Conservation (phyloP, 2,329 filamentous ascomycete genomes). For the Verticillium alfalfae region DNA sequence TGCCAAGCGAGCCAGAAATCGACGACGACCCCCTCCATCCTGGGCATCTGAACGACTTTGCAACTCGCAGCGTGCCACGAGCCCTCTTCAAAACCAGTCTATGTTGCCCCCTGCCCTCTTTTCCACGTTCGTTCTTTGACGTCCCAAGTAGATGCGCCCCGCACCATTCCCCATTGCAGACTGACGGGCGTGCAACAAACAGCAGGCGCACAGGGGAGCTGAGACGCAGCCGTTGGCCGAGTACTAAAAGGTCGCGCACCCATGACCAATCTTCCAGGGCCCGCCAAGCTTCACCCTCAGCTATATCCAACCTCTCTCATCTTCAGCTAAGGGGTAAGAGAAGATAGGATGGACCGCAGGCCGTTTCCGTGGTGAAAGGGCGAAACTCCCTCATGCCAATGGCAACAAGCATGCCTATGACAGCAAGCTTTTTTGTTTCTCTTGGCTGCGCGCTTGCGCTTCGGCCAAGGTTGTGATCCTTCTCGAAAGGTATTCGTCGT, state of each 20-base stretch:
- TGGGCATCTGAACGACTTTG: neutral
- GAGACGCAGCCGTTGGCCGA: neutral
- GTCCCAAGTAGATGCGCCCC: neutral
- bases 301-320: neutral
- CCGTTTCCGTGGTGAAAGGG: neutral
- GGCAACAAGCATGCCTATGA: neutral
- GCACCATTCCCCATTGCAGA: neutral
- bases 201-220: neutral
- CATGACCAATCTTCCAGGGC: neutral
- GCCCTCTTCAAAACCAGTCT: neutral
- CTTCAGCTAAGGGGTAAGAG: neutral
- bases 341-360: neutral
- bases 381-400: neutral
- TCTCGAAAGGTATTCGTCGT: too few relatives aligned
- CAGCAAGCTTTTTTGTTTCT: neutral
- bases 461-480: neutral
- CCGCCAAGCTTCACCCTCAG: neutral
- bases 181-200: neutral
- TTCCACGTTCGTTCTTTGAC: neutral
- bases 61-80: neutral
- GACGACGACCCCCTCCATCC: neutral
- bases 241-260: neutral
- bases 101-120: neutral
- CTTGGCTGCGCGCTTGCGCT: neutral
- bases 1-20: neutral